Evolutionary conservation across 1,139 yeast species (phyloP).

Genomic region (Blastobotrys persicus): DNA sequence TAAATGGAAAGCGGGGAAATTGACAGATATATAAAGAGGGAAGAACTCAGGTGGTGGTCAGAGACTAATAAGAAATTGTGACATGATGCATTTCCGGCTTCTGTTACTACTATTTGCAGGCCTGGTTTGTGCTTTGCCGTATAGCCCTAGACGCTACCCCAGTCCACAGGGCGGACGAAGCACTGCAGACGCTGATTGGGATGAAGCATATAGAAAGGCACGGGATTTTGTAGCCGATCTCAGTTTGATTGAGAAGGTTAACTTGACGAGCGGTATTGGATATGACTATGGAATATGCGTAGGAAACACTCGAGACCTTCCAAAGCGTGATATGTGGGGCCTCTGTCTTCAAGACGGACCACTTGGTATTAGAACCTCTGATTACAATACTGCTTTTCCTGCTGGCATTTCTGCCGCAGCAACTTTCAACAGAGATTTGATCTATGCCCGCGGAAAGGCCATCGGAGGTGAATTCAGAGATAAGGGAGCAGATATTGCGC

Average conservation of each 20-base stretch:
- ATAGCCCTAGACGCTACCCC: conserved; percentile 1
- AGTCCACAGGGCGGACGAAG: conserved; percentile 11
- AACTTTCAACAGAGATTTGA: conserved; percentile 54
- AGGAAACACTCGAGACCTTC: conserved; percentile 61
- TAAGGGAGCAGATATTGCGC: conserved; percentile 57
- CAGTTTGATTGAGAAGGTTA: conserved; percentile 59
- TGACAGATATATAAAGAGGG: too few relatives aligned
- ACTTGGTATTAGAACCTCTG: conserved; percentile 58
- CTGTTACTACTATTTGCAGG: not conserved
- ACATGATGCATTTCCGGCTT: not conserved
- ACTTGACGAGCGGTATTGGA: conserved; percentile 64
- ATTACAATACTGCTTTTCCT: conserved; percentile 56
- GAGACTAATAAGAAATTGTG: too few relatives aligned
- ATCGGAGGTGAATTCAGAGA: conserved; percentile 54
- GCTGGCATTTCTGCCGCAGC: conserved; percentile 59
- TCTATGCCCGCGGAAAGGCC: conserved; percentile 54
- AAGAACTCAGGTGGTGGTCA: too few relatives aligned
- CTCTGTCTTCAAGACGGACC: conserved; percentile 68
- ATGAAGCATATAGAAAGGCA: conserved; percentile 55
- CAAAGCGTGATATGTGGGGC: conserved; percentile 50
- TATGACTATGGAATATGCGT: conserved; percentile 62
- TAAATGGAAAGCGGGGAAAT: too few relatives aligned
- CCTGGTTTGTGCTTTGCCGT: not conserved
- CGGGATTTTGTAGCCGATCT: conserved; percentile 51
- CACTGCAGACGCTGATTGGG: conserved; percentile 46